A percentile compares a stretch with the other conserved stretches of the same genome.
Evolutionary conservation across 1,284 basidiomycete species (phyloP).

Genomic region (Austroboletus olivaceoglutinosus): DNA sequence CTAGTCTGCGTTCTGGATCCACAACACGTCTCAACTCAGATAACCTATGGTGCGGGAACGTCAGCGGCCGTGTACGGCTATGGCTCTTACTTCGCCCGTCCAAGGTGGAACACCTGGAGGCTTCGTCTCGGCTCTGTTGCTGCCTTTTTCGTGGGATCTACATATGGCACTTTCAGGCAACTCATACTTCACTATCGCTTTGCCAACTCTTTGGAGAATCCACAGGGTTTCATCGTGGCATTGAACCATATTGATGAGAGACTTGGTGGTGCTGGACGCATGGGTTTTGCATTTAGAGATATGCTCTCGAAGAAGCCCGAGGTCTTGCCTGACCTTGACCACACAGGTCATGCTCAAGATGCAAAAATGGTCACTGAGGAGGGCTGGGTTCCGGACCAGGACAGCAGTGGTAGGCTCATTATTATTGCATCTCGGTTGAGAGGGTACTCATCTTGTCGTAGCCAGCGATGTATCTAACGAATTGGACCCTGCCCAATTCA

Average conservation of each 20-base stretch:
- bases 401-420: slow-evolving; percentile 10
- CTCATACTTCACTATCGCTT: slow-evolving; percentile 48
- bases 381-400: slow-evolving; percentile 23
- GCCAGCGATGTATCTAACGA: slow-evolving; percentile 6
- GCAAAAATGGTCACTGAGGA: slow-evolving; percentile 14
- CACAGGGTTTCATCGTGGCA: slow-evolving; percentile 39
- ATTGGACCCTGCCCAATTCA: slow-evolving; percentile 20
- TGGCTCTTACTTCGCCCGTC: slow-evolving; percentile 29
- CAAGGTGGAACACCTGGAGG: slow-evolving; percentile 27
- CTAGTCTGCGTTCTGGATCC: slow-evolving; percentile 2
- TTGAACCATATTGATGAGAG: slow-evolving; percentile 39
- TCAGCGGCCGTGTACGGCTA: slow-evolving; percentile 28
- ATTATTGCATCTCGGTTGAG: not conserved
- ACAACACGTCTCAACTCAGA: slow-evolving; percentile 21
- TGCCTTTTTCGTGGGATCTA: slow-evolving; percentile 28
- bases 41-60: slow-evolving; percentile 28
- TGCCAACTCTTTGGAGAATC: slow-evolving; percentile 47
- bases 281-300: slow-evolving; percentile 21
- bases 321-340: slow-evolving; percentile 7
- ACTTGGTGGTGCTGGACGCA: slow-evolving; percentile 30
- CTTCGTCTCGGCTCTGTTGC: slow-evolving; percentile 24
- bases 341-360: slow-evolving; percentile 8
- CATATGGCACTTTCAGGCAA: slow-evolving; percentile 39
- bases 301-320: slow-evolving; percentile 19
- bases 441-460: slow-evolving; percentile 2